A percentile compares a stretch with the other conserved stretches of the same genome.
Conservation (phyloP, 768 basidiomycete genomes). For the Candolleomyces efflorescens region DNA sequence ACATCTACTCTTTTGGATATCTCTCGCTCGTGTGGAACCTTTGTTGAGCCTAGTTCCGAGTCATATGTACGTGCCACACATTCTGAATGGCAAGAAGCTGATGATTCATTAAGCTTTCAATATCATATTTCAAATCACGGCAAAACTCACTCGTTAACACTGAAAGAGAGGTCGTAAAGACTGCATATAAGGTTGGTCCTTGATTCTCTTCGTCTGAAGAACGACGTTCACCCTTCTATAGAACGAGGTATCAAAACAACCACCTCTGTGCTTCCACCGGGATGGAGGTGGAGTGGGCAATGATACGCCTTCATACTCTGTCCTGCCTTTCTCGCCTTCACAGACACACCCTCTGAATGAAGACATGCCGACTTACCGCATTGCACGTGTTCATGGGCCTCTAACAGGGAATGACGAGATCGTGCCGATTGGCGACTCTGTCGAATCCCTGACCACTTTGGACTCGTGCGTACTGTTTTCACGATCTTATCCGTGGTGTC, state of each 20-base stretch:
- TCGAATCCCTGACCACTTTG: not conserved
- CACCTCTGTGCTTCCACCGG: not conserved
- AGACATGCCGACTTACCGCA: not conserved
- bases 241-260: not conserved
- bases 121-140: slow-evolving; percentile 41
- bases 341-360: not conserved
- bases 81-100: not conserved
- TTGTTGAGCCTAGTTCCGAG: slow-evolving; percentile 48
- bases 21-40: slow-evolving; percentile 65
- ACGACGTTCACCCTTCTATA: not conserved
- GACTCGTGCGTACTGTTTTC: not conserved
- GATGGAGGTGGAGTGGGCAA: not conserved
- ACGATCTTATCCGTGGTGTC: not conserved
- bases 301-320: not conserved
- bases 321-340: not conserved
- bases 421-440: not conserved
- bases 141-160: slow-evolving; percentile 44
- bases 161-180: slow-evolving; percentile 38
- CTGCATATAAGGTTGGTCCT: slow-evolving; percentile 46
- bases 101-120: slow-evolving; percentile 41
- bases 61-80: slow-evolving; percentile 36
- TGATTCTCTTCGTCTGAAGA: not conserved
- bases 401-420: not conserved
- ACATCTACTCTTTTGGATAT: slow-evolving; percentile 22
- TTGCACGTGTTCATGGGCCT: not conserved